A percentile compares a stretch with the other conserved stretches of the same genome.
Evolutionary conservation across 2,329 filamentous ascomycete species (phyloP).

Genomic region (Colletotrichum viniferum): DNA sequence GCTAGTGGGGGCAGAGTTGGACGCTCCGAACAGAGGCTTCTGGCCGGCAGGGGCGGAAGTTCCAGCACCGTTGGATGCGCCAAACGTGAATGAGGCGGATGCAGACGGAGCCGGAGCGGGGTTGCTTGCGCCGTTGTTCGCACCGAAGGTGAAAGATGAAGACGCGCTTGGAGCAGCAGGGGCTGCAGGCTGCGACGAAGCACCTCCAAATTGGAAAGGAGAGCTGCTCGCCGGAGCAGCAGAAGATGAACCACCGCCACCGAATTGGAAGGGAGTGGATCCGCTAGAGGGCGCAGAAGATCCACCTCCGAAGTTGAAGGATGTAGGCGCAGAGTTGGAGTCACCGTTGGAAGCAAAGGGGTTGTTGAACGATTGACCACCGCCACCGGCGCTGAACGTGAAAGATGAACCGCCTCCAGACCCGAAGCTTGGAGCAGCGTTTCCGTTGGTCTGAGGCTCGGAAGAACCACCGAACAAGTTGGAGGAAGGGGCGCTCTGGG

Average conservation of each 20-base stretch:
- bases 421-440: conserved; percentile 33
- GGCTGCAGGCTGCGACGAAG: conserved; percentile 2
- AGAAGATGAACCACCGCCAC: conserved; percentile 28
- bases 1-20: conserved; percentile 10
- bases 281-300: conserved; percentile 19
- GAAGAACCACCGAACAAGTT: conserved; percentile 13
- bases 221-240: conserved; percentile 17
- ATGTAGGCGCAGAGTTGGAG: conserved; percentile 24
- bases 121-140: conserved; percentile 13
- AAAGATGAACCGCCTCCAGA: conserved; percentile 24
- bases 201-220: conserved; percentile 22
- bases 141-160: conserved; percentile 27
- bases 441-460: conserved; percentile 11
- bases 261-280: conserved; percentile 43
- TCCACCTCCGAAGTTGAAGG: conserved; percentile 43
- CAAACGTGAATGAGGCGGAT: conserved; percentile 27
- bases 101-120: conserved; percentile 8
- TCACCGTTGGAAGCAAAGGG: conserved; percentile 39
- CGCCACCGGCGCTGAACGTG: conserved; percentile 26
- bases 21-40: conserved; percentile 6
- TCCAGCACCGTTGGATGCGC: not conserved
- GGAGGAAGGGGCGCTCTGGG: conserved; percentile 23
- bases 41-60: conserved; percentile 6
- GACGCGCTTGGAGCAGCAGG: conserved; percentile 11
- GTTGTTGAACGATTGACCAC: conserved; percentile 39